A percentile compares a stretch with the other conserved stretches of the same genome.
phyloP scores from a whole-genome alignment of 345 rosid species.

The Salix viminalis region DNA sequence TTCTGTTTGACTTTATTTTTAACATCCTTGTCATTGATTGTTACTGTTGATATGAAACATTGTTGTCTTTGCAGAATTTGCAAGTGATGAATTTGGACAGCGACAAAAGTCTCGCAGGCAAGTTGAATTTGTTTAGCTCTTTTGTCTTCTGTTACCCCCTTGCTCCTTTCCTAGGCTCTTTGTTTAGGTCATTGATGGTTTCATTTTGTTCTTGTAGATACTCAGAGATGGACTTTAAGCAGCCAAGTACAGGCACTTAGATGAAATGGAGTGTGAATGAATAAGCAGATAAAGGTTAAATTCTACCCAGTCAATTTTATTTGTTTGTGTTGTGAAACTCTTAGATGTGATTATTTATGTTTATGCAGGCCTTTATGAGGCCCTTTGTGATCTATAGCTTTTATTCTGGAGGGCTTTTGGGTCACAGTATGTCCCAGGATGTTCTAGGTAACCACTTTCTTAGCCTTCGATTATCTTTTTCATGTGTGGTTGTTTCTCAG shows the following conservation, averaged over 20 bases:
- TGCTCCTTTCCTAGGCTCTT: background rate
- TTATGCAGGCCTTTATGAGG: slow-evolving; percentile 49
- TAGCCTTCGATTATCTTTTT: background rate
- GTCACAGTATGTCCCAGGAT: slow-evolving; percentile 43
- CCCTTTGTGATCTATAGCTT: slow-evolving; percentile 57
- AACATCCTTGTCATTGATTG: background rate
- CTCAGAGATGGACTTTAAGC: slow-evolving; percentile 74
- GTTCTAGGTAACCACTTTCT: slow-evolving; percentile 42
- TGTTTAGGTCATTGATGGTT: background rate
- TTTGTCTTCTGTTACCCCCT: background rate
- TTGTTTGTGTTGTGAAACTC: slow-evolving; percentile 16
- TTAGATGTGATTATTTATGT: slow-evolving; percentile 31
- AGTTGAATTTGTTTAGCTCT: slow-evolving; percentile 17
- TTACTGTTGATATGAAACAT: slow-evolving; percentile 2
- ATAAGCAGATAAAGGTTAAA: slow-evolving; percentile 42
- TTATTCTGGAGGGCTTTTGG: slow-evolving; percentile 55
- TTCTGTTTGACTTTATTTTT: background rate
- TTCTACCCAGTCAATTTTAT: slow-evolving; percentile 10
- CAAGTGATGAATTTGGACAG: slow-evolving; percentile 51
- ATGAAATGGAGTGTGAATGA: slow-evolving; percentile 27
- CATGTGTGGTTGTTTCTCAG: background rate
- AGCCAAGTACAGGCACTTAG: slow-evolving; percentile 42
- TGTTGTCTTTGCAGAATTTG: slow-evolving; percentile 36
- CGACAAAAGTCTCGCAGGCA: slow-evolving; percentile 60
- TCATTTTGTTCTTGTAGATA: slow-evolving; percentile 39